Evolutionary conservation across 148 eudicot species (phyloP), one percentile per base, ranked within the genome.

Genomic region (Hydrangea macrophylla): DNA sequence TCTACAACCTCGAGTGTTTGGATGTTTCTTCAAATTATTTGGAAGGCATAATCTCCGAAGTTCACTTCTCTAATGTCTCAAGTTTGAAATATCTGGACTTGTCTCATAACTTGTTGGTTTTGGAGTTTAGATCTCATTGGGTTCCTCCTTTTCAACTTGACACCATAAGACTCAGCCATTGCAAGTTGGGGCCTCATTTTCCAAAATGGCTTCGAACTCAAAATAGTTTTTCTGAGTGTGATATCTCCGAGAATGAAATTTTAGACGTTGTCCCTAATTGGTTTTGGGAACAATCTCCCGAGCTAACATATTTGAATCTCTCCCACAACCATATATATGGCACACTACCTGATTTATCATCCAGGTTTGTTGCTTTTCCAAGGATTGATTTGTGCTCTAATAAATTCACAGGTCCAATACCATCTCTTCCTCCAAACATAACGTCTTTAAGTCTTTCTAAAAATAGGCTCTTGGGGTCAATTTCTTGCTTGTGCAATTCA

Each of bases 131-230:
- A 36, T 58, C 42, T 42, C 40, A 32, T 9, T 60, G 63, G 63
- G 40, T 60, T 35, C 63, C 63, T n/a, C 63, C 63, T 8, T 60
- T 60, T 35, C 63, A 60, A 35, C 63, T 60, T 13, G 15, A 60
- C 3, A 2, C n/a, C n/a, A 20, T 60, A 2, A 0, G 0, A 0
- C 8, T 35, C 25, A 9, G 1, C 2, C 35, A 40, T 9, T 60
- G 63, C 15, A 33, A 8, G 15, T 9, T 58, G 6, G 72, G 72
- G 9, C 30, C 72, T 0, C 33, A 69, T 20, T 69, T 69, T 45
- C 72, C 72, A n/a, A 12, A 2, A 2, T 69, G 72, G 71, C 55
- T 68, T 37, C 63, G 40, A 7, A 56, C 71, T 7, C 71, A 68
- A 8, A 39, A 18, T 13, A 12, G 31, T 0, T 17, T 69, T 18